Conservation (phyloP, 495 filamentous ascomycete species). For the Staphylotrichum longicolle region DNA sequence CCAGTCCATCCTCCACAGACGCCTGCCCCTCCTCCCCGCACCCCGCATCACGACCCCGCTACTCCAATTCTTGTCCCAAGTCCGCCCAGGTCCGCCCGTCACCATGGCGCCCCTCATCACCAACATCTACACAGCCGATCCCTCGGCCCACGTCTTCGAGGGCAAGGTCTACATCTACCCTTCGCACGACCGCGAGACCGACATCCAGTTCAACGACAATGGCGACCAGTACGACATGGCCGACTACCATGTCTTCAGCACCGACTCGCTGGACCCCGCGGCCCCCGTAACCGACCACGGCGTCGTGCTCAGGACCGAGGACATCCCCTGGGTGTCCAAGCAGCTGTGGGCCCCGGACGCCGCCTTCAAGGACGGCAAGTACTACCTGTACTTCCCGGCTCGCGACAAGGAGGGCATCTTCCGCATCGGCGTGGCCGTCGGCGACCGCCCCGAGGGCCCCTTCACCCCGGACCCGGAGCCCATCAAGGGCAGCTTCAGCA, state of each 20-base stretch:
- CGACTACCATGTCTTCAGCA: constrained; percentile 65
- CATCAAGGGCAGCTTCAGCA: constrained; percentile 59
- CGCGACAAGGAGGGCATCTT: constrained; percentile 59
- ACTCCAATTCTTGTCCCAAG: constrained; percentile 16
- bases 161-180: constrained; percentile 63
- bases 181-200: constrained; percentile 61
- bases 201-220: constrained; percentile 69
- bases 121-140: constrained; percentile 68
- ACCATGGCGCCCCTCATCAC: constrained; percentile 56
- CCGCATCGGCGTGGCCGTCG: constrained; percentile 61
- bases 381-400: constrained; percentile 65
- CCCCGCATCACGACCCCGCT: constrained; percentile 10
- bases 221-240: constrained; percentile 81
- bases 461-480: constrained; percentile 57
- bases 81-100: neutral
- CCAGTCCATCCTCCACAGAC: neutral
- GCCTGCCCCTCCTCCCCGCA: constrained; percentile 8
- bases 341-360: constrained; percentile 67
- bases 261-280: constrained; percentile 45
- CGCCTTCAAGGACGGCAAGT: constrained; percentile 57
- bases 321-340: constrained; percentile 62
- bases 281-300: constrained; percentile 59
- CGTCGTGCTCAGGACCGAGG: constrained; percentile 50
- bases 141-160: constrained; percentile 64
- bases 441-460: constrained; percentile 54